Conservation (phyloP, 768 basidiomycete genomes). For the Phanerochaete carnosa region DNA sequence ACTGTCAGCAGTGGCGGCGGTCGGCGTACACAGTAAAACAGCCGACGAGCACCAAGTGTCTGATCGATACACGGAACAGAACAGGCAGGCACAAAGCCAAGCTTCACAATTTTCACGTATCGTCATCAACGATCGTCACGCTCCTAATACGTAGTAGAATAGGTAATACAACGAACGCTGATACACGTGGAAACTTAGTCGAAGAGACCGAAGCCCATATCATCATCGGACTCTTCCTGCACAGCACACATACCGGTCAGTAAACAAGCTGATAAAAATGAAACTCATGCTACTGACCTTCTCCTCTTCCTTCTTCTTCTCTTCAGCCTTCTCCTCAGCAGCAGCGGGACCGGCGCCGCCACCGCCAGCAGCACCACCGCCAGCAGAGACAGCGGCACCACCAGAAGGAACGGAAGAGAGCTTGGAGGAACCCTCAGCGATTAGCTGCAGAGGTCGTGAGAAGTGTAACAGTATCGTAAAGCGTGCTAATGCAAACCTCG, state of each 20-base stretch:
- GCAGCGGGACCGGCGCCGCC: slow-evolving; percentile 59
- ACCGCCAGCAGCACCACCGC: slow-evolving; percentile 48
- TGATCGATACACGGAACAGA: not conserved
- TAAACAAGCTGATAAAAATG: not conserved
- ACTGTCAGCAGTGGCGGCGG: not conserved
- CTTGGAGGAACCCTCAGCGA: slow-evolving; percentile 88
- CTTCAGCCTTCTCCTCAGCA: slow-evolving; percentile 73
- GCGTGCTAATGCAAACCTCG: slow-evolving; percentile 43
- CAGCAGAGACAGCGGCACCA: slow-evolving; percentile 65
- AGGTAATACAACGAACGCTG: slow-evolving; percentile 1
- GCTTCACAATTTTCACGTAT: not conserved
- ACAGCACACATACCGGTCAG: slow-evolving; percentile 1
- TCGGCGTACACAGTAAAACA: not conserved
- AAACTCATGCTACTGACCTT: slow-evolving; percentile 49
- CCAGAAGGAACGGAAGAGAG: slow-evolving; percentile 98
- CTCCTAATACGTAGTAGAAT: not conserved
- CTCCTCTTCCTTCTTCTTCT: slow-evolving; percentile 85
- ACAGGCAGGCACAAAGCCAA: not conserved
- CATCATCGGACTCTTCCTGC: slow-evolving; percentile 93
- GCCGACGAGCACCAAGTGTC: not conserved
- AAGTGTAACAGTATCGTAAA: not conserved
- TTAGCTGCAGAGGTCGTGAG: slow-evolving; percentile 51
- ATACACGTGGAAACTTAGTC: slow-evolving; percentile 53
- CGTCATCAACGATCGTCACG: not conserved
- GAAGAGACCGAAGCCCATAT: slow-evolving; percentile 99